Evolutionary conservation across 1,284 basidiomycete genomes (phyloP).

Genomic region (Cryptococcus sp.): DNA sequence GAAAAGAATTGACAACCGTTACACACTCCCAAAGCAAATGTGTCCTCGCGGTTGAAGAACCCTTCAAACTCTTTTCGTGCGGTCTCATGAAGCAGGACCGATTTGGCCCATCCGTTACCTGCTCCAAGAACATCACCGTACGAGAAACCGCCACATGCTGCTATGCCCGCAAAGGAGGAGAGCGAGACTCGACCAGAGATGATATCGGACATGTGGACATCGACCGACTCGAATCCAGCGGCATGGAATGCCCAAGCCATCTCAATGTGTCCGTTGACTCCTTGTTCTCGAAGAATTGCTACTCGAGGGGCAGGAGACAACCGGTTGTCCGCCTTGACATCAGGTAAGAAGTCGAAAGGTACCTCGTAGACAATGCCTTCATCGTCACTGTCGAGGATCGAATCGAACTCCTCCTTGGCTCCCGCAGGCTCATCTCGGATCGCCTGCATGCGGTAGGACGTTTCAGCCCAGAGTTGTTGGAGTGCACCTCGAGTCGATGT

Average conservation of each 20-base stretch:
- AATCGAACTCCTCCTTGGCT: slow-evolving; percentile 79
- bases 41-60: slow-evolving; percentile 79
- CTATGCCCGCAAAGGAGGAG: slow-evolving; percentile 76
- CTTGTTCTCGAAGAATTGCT: slow-evolving; percentile 95
- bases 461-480: slow-evolving; percentile 90
- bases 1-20: slow-evolving; percentile 98
- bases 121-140: slow-evolving; percentile 98
- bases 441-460: slow-evolving; percentile 87
- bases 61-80: slow-evolving; percentile 73
- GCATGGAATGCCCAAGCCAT: slow-evolving; percentile 97
- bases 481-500: slow-evolving; percentile 67
- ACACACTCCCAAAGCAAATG: slow-evolving; percentile 92
- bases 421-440: slow-evolving; percentile 79
- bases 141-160: slow-evolving; percentile 97
- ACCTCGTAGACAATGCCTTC: slow-evolving; percentile 77
- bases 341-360: slow-evolving; percentile 61
- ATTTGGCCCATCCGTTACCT: slow-evolving; percentile 96
- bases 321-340: slow-evolving; percentile 23
- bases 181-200: slow-evolving; percentile 71
- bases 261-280: slow-evolving; percentile 96
- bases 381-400: slow-evolving; percentile 69
- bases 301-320: slow-evolving; percentile 72
- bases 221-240: slow-evolving; percentile 90
- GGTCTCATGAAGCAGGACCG: slow-evolving; percentile 75
- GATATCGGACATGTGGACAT: slow-evolving; percentile 98